Evolutionary conservation across 2,329 filamentous ascomycete genomes (phyloP), one percentile per base, ranked within the genome.

Genomic region (Aspergillus candidus): DNA sequence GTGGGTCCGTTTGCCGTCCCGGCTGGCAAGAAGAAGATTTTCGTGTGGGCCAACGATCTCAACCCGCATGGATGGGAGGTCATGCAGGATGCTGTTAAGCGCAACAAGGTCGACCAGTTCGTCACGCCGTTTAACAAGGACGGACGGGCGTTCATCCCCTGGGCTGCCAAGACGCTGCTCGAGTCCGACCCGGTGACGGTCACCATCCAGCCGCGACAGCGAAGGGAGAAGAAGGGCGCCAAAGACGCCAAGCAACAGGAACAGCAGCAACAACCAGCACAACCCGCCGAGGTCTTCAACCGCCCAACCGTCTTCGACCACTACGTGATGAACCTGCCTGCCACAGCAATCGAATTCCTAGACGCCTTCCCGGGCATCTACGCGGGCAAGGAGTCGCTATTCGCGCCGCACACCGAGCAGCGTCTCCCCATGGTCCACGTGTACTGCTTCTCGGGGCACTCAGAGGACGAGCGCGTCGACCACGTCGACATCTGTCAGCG

Each of bases 321-420:
- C 71, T 98, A 90, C 65, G 86, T 97, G 53, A 96, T 98, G 88
- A 98, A 98, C 68, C 83, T 98, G 12, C 93, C 93, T 1, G 93
- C 90, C 1, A 86, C 82, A 1, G 91, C 93, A 1, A 83, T 93
- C 48, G 83, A 86, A 46, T 98, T 98, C 63, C 75, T 96, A 58
- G 72, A 79, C 27, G 72, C 74, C 11, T 94, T 89, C 73, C 79
- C 82, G 14, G 91, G 93, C 4, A 68, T 95, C 12, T 97, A 96
- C 62, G 70, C 78, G n/a, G 82, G 82, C 3, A 75, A 80, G 17
- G 82, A 89, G 62, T 50, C 66, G 2, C 72, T 88, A 1, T 90
- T 91, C 55, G 60, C 68, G 22, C 80, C 82, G 1, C 65, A 78
- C 46, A 84, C 79, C 1, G 62, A 64, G 7, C 72, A 72, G 10